A percentile compares a stretch with the other conserved stretches of the same genome.
Evolutionary conservation across 805 yeast species (phyloP).

Genomic region (Saccharomycopsis fibuligera): DNA sequence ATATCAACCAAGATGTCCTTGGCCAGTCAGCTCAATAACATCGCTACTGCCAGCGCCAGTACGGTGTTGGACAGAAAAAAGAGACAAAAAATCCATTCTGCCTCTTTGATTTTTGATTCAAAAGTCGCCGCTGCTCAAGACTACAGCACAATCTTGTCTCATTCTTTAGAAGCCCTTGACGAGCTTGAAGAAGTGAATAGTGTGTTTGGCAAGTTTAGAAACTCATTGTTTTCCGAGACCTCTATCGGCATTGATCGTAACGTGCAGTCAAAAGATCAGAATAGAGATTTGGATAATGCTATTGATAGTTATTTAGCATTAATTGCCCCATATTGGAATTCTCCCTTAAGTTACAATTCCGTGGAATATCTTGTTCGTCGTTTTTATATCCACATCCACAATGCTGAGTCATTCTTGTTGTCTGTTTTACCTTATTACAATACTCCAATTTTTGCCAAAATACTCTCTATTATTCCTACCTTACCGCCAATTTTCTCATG

Average conservation of each 20-base stretch:
- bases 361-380: slow-evolving; percentile 94
- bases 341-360: slow-evolving; percentile 72
- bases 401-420: slow-evolving; percentile 64
- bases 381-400: slow-evolving; percentile 76
- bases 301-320: slow-evolving; percentile 68
- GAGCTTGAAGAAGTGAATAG: slow-evolving; percentile 67
- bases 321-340: slow-evolving; percentile 42
- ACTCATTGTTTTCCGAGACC: slow-evolving; percentile 75
- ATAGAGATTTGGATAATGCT: slow-evolving; percentile 66
- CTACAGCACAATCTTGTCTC: slow-evolving; percentile 69
- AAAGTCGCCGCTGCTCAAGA: slow-evolving; percentile 93
- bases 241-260: slow-evolving; percentile 75
- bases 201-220: slow-evolving; percentile 64
- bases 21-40: slow-evolving; percentile 73
- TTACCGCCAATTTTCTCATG: slow-evolving; percentile 80
- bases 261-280: slow-evolving; percentile 73
- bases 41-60: slow-evolving; percentile 58
- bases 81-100: slow-evolving; percentile 80
- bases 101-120: slow-evolving; percentile 81
- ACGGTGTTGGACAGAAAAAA: slow-evolving; percentile 80
- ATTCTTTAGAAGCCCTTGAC: slow-evolving; percentile 68
- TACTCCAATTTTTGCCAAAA: slow-evolving; percentile 64
- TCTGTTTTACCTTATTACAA: slow-evolving; percentile 77
- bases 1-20: slow-evolving; percentile 49
- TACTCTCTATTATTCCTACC: slow-evolving; percentile 63